phyloP scores from a whole-genome alignment of 495 filamentous ascomycete genomes.

The Neurospora sp. region DNA sequence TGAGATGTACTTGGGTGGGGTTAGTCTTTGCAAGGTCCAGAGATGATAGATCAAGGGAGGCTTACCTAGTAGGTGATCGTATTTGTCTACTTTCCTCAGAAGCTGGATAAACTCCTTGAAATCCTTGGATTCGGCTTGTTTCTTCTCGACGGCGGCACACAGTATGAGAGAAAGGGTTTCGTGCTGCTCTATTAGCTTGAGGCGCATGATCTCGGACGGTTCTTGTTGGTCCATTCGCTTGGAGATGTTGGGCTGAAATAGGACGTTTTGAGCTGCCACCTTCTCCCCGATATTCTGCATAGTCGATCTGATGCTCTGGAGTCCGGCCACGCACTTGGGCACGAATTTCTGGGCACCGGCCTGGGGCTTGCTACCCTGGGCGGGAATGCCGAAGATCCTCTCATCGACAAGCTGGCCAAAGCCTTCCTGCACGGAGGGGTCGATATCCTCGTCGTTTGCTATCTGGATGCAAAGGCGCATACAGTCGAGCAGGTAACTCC shows the following conservation, averaged over 20 bases:
- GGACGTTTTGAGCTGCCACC: slow-evolving; percentile 55
- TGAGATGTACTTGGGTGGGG: slow-evolving; percentile 54
- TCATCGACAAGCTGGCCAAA: slow-evolving; percentile 29
- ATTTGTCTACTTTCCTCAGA: slow-evolving; percentile 58
- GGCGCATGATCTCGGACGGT: slow-evolving; percentile 59
- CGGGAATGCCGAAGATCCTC: slow-evolving; percentile 26
- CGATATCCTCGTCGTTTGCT: slow-evolving; percentile 42
- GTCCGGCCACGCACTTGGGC: slow-evolving; percentile 57
- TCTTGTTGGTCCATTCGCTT: slow-evolving; percentile 62
- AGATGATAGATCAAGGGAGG: not conserved
- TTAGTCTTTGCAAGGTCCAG: not conserved
- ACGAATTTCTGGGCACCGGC: slow-evolving; percentile 38
- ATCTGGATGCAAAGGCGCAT: slow-evolving; percentile 64
- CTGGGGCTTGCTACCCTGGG: slow-evolving; percentile 12
- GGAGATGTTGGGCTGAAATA: slow-evolving; percentile 47
- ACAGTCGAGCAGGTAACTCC: slow-evolving; percentile 70
- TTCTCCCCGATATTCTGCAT: slow-evolving; percentile 63
- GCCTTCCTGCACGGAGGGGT: slow-evolving; percentile 26
- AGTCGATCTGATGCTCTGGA: slow-evolving; percentile 64
- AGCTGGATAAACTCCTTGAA: slow-evolving; percentile 57
- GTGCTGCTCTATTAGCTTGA: slow-evolving; percentile 72
- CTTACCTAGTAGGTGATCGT: slow-evolving; percentile 47
- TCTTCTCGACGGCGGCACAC: slow-evolving; percentile 64
- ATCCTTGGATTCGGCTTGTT: slow-evolving; percentile 57
- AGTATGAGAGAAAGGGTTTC: slow-evolving; percentile 73